phyloP scores from a whole-genome alignment of 1,139 yeast genomes.

The Chernovozyma sophiae-reginae region DNA sequence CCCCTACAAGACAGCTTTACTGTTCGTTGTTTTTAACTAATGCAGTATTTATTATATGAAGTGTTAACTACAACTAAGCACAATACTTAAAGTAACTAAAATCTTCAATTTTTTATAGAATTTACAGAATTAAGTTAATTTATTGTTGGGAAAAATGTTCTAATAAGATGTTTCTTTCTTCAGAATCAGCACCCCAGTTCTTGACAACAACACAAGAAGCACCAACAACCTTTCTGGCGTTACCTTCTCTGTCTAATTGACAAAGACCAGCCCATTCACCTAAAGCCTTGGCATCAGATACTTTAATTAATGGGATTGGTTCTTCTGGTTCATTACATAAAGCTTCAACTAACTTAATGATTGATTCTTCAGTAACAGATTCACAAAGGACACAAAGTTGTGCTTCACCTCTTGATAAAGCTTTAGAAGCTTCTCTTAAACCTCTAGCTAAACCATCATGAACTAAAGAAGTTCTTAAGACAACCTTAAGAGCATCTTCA shows the following conservation, averaged over 20 bases:
- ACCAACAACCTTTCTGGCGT: slow-evolving; percentile 99
- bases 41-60: not conserved
- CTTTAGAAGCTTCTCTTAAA: slow-evolving; percentile 99
- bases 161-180: slow-evolving; percentile 94
- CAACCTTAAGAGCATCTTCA: slow-evolving; percentile 98
- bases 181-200: slow-evolving; percentile 99
- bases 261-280: slow-evolving; percentile 99
- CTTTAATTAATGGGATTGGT: slow-evolving; percentile 98
- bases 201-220: slow-evolving; percentile 99
- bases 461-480: slow-evolving; percentile 95
- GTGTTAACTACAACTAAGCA: not conserved
- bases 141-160: slow-evolving; percentile 94
- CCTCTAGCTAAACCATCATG: slow-evolving; percentile 99
- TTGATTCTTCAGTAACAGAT: slow-evolving; percentile 97
- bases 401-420: slow-evolving; percentile 96
- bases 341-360: slow-evolving; percentile 98
- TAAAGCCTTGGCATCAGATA: slow-evolving; percentile 98
- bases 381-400: slow-evolving; percentile 97
- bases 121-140: slow-evolving; percentile 14
- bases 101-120: not conserved
- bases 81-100: not conserved
- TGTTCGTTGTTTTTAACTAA: too few species aligned
- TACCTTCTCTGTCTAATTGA: slow-evolving; percentile 99
- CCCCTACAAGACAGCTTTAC: too few species aligned
- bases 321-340: slow-evolving; percentile 96